Conservation (phyloP, 495 filamentous ascomycete genomes). For the Niebla homalea region DNA sequence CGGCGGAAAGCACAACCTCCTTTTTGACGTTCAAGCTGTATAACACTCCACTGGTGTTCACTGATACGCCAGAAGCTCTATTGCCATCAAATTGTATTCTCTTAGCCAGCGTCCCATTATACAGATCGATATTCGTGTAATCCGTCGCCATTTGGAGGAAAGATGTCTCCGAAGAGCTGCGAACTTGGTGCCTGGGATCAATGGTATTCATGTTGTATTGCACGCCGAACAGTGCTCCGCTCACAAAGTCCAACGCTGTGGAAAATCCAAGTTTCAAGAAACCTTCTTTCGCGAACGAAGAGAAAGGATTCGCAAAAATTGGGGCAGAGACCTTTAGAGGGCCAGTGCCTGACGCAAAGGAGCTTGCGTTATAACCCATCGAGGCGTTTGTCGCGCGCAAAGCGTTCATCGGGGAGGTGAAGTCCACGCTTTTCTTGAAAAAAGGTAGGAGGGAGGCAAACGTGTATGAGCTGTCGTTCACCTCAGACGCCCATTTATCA, state of each 20-base stretch:
- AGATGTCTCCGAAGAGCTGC: slow-evolving; percentile 24
- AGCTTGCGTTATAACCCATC: slow-evolving; percentile 12
- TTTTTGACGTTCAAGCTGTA: slow-evolving; percentile 32
- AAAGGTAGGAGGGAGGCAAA: too few relatives aligned
- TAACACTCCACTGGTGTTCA: background rate
- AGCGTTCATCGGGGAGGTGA: slow-evolving; percentile 18
- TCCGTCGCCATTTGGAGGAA: background rate
- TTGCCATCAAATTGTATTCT: slow-evolving; percentile 2
- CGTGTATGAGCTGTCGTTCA: too few relatives aligned
- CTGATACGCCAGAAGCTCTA: background rate
- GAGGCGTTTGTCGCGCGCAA: slow-evolving; percentile 14
- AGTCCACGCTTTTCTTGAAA: slow-evolving; percentile 4
- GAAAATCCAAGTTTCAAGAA: background rate
- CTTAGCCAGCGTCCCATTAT: background rate
- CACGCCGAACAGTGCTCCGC: background rate
- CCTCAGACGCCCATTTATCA: too few relatives aligned
- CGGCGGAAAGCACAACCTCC: slow-evolving; percentile 46
- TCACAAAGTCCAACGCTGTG: background rate
- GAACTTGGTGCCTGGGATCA: background rate
- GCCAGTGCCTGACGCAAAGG: slow-evolving; percentile 22
- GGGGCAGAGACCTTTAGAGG: slow-evolving; percentile 8
- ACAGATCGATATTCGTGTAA: slow-evolving; percentile 2
- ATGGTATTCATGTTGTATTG: background rate
- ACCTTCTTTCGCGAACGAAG: background rate
- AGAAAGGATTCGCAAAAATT: background rate